Evolutionary conservation across 257 asterid species (phyloP).

Genomic region (Knoxia roxburghii): DNA sequence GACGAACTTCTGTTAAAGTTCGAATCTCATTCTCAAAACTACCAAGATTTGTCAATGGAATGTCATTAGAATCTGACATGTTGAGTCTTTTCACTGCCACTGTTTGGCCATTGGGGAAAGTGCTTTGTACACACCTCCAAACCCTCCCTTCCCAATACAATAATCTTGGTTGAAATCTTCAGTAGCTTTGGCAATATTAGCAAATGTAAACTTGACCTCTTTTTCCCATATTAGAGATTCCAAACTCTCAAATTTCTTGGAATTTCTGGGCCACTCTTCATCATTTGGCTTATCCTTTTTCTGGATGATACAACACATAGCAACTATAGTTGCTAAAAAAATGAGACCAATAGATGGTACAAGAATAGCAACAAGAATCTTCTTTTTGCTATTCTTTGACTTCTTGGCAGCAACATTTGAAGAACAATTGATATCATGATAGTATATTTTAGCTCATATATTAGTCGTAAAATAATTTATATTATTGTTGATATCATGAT

Average conservation of each 20-base stretch:
- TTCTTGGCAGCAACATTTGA: constrained; percentile 18
- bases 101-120: constrained; percentile 40
- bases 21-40: constrained; percentile 91
- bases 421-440: constrained; percentile 48
- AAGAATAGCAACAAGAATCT: constrained; percentile 38
- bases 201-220: constrained; percentile 67
- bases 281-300: too few relatives aligned
- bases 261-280: too few relatives aligned
- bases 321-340: constrained; percentile 30
- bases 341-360: constrained; percentile 44
- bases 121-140: constrained; percentile 79
- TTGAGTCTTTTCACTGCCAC: constrained; percentile 79
- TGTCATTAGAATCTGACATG: constrained; percentile 54
- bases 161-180: constrained; percentile 49
- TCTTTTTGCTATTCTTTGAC: constrained; percentile 30
- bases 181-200: constrained; percentile 73
- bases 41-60: constrained; percentile 32
- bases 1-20: too few relatives aligned
- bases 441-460: too few relatives aligned
- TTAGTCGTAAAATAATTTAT: too few relatives aligned
- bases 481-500: too few relatives aligned
- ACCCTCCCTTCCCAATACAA: constrained; percentile 89
- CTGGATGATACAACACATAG: constrained; percentile 26
- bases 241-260: too few relatives aligned
- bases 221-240: too few relatives aligned